These are phyloP conservation scores for Aechmea fasciata DNA, from an alignment of 176 grass and related monocot genomes.

Conservation along the genomic window DNA sequence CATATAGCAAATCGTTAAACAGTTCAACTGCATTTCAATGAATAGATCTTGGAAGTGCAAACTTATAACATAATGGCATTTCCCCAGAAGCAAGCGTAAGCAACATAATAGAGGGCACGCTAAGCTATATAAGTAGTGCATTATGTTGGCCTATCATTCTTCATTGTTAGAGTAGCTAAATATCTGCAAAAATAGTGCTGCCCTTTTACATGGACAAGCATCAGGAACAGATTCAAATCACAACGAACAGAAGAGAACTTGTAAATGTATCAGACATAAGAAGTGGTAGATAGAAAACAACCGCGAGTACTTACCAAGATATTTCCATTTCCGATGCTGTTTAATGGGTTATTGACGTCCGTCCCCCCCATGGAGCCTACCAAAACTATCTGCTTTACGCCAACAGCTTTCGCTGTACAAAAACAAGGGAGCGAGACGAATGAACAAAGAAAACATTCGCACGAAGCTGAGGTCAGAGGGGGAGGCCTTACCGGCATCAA, in stretches of 20 bases:
- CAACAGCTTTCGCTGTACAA: constrained; percentile 47
- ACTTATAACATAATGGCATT: no score
- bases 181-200: no score
- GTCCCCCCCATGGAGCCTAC: constrained; percentile 93
- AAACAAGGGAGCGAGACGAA: not conserved
- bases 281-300: not conserved
- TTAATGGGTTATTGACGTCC: constrained; percentile 76
- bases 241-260: not conserved
- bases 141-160: no score
- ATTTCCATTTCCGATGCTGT: constrained; percentile 76
- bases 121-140: not conserved
- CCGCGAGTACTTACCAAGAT: constrained; percentile 38
- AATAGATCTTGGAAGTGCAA: no score
- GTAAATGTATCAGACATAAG: not conserved
- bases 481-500: constrained; percentile 50
- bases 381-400: constrained; percentile 74
- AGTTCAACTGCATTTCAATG: not conserved
- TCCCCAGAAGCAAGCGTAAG: no score
- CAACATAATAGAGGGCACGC: no score
- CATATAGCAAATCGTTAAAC: not conserved
- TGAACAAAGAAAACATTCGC: not conserved
- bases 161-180: no score
- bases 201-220: no score
- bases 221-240: not conserved
- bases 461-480: not conserved